phyloP scores from a whole-genome alignment of 2,329 filamentous ascomycete species.

The Remersonia thermophila region DNA sequence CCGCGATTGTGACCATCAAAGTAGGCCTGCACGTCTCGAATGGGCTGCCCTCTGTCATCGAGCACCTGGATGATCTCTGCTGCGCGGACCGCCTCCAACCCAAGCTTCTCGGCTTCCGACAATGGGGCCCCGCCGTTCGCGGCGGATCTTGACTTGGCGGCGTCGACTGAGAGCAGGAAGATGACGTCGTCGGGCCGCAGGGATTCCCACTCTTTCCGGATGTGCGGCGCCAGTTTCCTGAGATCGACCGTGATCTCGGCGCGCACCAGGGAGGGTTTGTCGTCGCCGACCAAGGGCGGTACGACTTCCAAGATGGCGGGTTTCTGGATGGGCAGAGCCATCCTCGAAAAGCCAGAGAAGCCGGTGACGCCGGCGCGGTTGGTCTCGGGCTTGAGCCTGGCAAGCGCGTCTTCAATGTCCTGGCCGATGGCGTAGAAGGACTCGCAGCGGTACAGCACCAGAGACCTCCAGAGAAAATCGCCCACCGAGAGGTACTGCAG shows the following conservation, averaged over 20 bases:
- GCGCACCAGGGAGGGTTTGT: conserved; percentile 70
- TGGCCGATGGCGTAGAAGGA: conserved; percentile 88
- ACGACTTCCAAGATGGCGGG: conserved; percentile 79
- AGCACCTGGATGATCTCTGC: conserved; percentile 78
- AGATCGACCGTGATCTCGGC: conserved; percentile 81
- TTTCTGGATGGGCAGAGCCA: conserved; percentile 79
- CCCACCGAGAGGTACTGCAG: conserved; percentile 89
- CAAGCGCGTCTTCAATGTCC: conserved; percentile 73
- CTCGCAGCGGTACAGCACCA: conserved; percentile 79
- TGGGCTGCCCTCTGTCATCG: conserved; percentile 67
- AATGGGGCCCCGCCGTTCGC: conserved; percentile 39
- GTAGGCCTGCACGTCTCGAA: conserved; percentile 51
- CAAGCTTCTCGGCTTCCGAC: conserved; percentile 47
- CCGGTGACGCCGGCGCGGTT: conserved; percentile 51
- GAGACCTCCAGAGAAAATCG: conserved; percentile 93
- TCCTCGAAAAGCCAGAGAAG: conserved; percentile 79
- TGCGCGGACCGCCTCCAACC: conserved; percentile 60
- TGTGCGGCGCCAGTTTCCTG: conserved; percentile 59
- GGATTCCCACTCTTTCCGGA: conserved; percentile 81
- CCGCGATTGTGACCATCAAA: conserved; percentile 51
- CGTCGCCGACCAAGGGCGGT: conserved; percentile 70
- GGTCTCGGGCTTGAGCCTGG: conserved; percentile 60
- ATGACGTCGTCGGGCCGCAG: conserved; percentile 79
- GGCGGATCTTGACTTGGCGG: conserved; percentile 37
- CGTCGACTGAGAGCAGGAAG: conserved; percentile 69